A percentile compares a stretch with the other conserved stretches of the same genome.
phyloP scores from a whole-genome alignment of 2,329 filamentous ascomycete species.

The Leptographium radiaticola region DNA sequence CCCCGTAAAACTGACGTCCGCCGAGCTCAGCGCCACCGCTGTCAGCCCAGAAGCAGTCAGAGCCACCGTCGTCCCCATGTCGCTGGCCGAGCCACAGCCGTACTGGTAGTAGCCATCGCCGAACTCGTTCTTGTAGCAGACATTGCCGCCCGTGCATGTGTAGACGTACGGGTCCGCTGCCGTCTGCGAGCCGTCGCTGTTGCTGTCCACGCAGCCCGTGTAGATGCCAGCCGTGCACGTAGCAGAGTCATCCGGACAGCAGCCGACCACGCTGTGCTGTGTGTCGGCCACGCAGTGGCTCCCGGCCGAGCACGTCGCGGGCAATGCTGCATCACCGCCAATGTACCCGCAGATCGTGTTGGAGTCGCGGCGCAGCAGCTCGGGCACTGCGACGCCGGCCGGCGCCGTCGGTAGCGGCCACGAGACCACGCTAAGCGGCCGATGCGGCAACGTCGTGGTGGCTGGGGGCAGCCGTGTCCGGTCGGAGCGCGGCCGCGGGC shows the following conservation, averaged over 20 bases:
- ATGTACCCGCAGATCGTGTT: slow-evolving; percentile 48
- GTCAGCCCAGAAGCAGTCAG: slow-evolving; percentile 30
- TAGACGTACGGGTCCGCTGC: slow-evolving; percentile 43
- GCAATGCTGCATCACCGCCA: slow-evolving; percentile 34
- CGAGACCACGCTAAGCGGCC: slow-evolving; percentile 19
- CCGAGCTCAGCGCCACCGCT: slow-evolving; percentile 23
- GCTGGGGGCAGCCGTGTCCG: slow-evolving; percentile 15
- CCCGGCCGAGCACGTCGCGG: slow-evolving; percentile 43
- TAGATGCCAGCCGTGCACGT: slow-evolving; percentile 42
- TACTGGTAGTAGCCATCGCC: slow-evolving; percentile 43
- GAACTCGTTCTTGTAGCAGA: slow-evolving; percentile 43
- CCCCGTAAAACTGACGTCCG: slow-evolving; percentile 27
- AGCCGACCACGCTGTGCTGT: slow-evolving; percentile 16
- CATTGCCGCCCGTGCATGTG: slow-evolving; percentile 35
- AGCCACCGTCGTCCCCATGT: slow-evolving; percentile 34
- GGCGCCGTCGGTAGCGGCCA: slow-evolving; percentile 27
- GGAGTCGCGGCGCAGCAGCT: slow-evolving; percentile 26
- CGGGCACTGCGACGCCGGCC: slow-evolving; percentile 19
- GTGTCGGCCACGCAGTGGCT: slow-evolving; percentile 44
- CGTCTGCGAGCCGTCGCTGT: slow-evolving; percentile 31
- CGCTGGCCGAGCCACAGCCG: slow-evolving; percentile 39
- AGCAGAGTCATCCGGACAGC: slow-evolving; percentile 35
- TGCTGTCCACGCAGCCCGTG: slow-evolving; percentile 42
- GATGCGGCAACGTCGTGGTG: slow-evolving; percentile 15
- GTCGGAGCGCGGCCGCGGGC: neutral